Percentiles rank a stretch among this genome's conserved stretches.
These are phyloP conservation scores for Fusarium longipes DNA, from an alignment of 2,329 filamentous ascomycete species.

Conservation along the genomic window DNA sequence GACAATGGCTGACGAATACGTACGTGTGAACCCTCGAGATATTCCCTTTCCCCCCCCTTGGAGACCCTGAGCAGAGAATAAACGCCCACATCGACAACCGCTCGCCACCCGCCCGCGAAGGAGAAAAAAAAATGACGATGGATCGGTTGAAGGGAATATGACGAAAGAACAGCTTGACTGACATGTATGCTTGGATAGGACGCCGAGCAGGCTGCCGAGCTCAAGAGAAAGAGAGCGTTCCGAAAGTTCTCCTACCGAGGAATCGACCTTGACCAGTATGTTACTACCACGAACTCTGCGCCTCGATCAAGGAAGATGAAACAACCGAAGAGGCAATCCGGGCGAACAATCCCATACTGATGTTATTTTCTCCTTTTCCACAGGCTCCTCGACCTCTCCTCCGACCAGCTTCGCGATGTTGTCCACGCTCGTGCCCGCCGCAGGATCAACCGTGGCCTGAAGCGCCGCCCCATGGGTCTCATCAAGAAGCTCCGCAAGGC, in stretches of 20 bases:
- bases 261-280: slow-evolving; percentile 99
- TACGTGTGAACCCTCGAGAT: slow-evolving; percentile 63
- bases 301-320: slow-evolving; percentile 32
- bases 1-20: slow-evolving; percentile 92
- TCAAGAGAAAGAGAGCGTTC: slow-evolving; percentile 99
- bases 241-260: slow-evolving; percentile 99
- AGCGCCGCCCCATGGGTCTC: slow-evolving; percentile 99
- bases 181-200: slow-evolving; percentile 69
- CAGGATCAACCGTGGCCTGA: slow-evolving; percentile 99
- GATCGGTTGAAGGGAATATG: slow-evolving; percentile 1
- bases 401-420: slow-evolving; percentile 98
- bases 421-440: slow-evolving; percentile 98
- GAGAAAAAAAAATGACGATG: slow-evolving; percentile 2
- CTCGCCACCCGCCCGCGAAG: not conserved
- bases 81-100: slow-evolving; percentile 38
- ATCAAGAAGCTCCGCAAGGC: slow-evolving; percentile 99
- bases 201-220: slow-evolving; percentile 97
- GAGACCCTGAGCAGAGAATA: slow-evolving; percentile 8
- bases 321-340: slow-evolving; percentile 8
- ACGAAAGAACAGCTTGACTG: slow-evolving; percentile 43
- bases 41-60: not conserved
- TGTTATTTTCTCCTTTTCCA: slow-evolving; percentile 33
- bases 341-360: slow-evolving; percentile 37
- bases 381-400: slow-evolving; percentile 98
- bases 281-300: slow-evolving; percentile 49